Base-by-base conservation (phyloP, 2,329 filamentous ascomycete genomes). In the Alternaria conjuncta region DNA sequence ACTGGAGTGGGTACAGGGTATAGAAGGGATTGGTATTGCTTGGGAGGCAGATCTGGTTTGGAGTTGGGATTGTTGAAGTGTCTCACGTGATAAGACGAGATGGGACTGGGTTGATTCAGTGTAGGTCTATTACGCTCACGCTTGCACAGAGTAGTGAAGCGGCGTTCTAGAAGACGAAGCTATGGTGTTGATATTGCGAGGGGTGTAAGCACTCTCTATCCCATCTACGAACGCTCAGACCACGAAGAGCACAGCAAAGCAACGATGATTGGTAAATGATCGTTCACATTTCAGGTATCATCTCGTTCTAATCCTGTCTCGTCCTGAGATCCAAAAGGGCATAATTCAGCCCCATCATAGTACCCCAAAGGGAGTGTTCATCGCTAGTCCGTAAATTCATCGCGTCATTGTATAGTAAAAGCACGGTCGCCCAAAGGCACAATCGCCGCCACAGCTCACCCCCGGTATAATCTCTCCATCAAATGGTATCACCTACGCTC, bases 51-150 rank as follows among this genome's bases (percentile, higher is more conserved):
- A 36, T 36, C 32, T 36, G 32, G 4, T 36, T 36, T 7, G 32
- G 4, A n/a, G 32, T 4, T 36, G 1, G 15, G 5, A 0, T 5
- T 0, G 32, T 36, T 36, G 15, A 2, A 0, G 0, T 36, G 15
- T 0, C 15, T 5, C 4, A 36, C 15, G 15, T 36, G 15, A 36
- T n/a, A 2, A 36, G 32, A 2, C 7, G 8, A n/a, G 15, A 36
- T 36, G 15, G 32, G 32, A 36, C 32, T 36, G 15, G 32, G 15
- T n/a, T 2, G 32, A 36, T n/a, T 36, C 32, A 3, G 15, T n/a
- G 32, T 36, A 7, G 32, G 32, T 1, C 5, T 36, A 1, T 36
- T 36, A 18, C 3, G 5, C 36, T 41, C 2, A 2, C 9, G 9
- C n/a, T 18, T 18, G 36, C 36, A 41, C 8, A 18, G 0, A 41